Evolutionary conservation across 2,329 filamentous ascomycete genomes (phyloP).

Genomic region (Colletotrichum higginsianum): DNA sequence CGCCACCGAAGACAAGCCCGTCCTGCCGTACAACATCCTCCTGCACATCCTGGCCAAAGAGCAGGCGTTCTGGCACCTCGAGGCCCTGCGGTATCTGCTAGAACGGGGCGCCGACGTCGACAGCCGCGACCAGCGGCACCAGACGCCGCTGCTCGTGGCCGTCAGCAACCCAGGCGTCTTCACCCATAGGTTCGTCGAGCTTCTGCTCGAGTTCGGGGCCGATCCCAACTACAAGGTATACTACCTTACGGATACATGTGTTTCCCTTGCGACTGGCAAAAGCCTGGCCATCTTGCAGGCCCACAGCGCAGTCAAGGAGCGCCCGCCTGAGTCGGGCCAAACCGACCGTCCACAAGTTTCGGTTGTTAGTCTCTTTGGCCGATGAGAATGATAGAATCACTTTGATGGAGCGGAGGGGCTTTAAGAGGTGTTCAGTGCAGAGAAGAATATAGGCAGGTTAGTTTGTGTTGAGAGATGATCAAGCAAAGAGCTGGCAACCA

Average conservation of each 20-base stretch:
- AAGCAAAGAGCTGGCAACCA: too few species aligned
- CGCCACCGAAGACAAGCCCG: not conserved
- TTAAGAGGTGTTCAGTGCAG: too few species aligned
- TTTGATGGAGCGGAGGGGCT: too few species aligned
- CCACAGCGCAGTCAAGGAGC: not conserved
- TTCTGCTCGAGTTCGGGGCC: not conserved
- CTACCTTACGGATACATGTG: not conserved
- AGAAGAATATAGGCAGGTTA: too few species aligned
- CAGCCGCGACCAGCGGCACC: not conserved
- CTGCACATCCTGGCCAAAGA: not conserved
- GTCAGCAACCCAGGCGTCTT: not conserved
- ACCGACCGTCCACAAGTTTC: too few species aligned
- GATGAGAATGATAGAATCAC: too few species aligned
- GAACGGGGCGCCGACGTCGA: not conserved
- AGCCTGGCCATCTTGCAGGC: not conserved
- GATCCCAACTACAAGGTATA: not conserved
- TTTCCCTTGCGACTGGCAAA: not conserved
- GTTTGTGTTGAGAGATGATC: too few species aligned
- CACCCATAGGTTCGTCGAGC: not conserved
- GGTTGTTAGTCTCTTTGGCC: too few species aligned
- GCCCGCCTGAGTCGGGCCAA: not conserved
- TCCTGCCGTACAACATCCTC: not conserved
- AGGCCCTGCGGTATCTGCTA: slow-evolving; percentile 3
- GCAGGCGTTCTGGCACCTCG: not conserved
- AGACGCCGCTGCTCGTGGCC: not conserved